These are phyloP conservation scores for Botrytis medusae DNA, from an alignment of 2,329 filamentous ascomycete genomes.

Conservation along the genomic window DNA sequence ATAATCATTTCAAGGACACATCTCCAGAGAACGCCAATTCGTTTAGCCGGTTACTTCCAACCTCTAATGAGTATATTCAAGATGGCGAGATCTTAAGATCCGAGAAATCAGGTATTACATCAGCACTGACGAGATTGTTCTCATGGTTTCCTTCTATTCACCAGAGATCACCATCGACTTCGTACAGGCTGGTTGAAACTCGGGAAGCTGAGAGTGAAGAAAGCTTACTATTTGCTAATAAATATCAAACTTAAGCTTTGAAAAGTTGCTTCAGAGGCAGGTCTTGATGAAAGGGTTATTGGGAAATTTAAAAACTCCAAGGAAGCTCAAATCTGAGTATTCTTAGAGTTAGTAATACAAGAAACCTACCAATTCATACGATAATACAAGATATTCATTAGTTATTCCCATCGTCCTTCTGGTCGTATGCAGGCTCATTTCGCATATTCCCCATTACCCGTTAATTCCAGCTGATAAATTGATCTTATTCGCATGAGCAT, in stretches of 20 bases:
- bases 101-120: not conserved
- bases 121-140: not conserved
- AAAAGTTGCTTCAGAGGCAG: no score
- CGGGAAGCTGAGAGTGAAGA: not conserved
- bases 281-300: not conserved
- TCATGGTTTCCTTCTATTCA: not conserved
- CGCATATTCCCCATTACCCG: accelerated
- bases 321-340: not conserved
- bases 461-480: no score
- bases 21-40: not conserved
- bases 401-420: not conserved
- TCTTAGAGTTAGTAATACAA: not conserved
- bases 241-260: not conserved
- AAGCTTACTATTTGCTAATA: not conserved
- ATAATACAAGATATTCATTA: not conserved
- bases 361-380: not conserved
- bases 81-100: not conserved
- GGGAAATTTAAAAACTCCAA: accelerated
- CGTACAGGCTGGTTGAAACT: not conserved
- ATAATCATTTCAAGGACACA: conserved; percentile 30
- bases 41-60: not conserved
- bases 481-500: not conserved
- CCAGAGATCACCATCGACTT: not conserved
- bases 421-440: no score
- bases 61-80: not conserved